Percentiles rank a stretch among this genome's conserved stretches.
Conservation (phyloP, 176 grass and related monocot genomes). For the Carex kokanica region DNA sequence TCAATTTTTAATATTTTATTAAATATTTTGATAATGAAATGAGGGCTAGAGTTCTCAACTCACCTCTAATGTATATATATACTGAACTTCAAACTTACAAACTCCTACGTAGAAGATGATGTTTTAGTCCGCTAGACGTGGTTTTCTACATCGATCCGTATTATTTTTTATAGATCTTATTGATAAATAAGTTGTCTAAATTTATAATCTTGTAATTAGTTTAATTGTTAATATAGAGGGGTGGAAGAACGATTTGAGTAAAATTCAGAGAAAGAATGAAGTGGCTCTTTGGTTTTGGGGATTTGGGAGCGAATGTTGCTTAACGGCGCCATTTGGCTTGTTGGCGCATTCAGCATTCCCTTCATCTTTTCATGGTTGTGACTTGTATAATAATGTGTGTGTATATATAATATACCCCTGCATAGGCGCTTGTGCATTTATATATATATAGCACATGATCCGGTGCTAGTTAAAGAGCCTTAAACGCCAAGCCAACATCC, state of each 20-base stretch:
- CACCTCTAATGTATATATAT: too few species aligned
- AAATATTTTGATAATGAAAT: too few species aligned
- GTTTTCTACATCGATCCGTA: too few species aligned
- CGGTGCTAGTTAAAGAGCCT: slow-evolving; percentile 23
- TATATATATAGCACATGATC: slow-evolving; percentile 31
- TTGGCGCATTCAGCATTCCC: background rate
- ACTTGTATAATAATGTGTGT: slow-evolving; percentile 7
- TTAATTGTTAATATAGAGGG: background rate
- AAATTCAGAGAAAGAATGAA: background rate
- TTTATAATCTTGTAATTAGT: background rate
- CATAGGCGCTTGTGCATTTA: slow-evolving; percentile 29
- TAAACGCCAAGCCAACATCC: slow-evolving; percentile 34
- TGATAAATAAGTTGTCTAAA: background rate
- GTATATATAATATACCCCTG: background rate
- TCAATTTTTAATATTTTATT: too few species aligned
- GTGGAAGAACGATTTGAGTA: too few species aligned
- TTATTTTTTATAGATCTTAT: too few species aligned
- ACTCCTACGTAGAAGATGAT: too few species aligned
- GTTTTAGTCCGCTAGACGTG: too few species aligned
- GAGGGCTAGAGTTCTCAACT: too few species aligned
- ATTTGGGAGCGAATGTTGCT: slow-evolving; percentile 26
- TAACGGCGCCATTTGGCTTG: slow-evolving; percentile 16
- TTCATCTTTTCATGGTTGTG: slow-evolving; percentile 10
- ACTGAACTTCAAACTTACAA: too few species aligned
- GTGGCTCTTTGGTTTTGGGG: background rate